Evolutionary conservation across 257 asterid genomes (phyloP), one percentile per base, ranked within the genome.

Genomic region (Solanum virginianum): DNA sequence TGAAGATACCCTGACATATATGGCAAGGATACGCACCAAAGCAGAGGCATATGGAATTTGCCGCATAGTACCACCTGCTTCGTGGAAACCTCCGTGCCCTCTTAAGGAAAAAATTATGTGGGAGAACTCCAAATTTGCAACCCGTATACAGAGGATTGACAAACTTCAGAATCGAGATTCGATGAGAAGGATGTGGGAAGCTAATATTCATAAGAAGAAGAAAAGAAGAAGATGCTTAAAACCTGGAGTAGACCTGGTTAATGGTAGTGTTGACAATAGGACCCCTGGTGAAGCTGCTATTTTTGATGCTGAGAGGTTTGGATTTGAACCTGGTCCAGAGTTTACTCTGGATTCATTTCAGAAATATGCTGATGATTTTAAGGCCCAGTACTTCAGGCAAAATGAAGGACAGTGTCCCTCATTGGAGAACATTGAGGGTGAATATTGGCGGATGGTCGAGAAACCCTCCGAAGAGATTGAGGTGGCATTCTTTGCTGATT

Each of bases 271-370:
- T 85, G 95, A 92, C 80, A 66, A 75, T 80, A 85, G 84, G 85
- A 56, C 68, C 80, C 86, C 91, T 69, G 88, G 86, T 89, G 96
- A 91, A 86, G 86, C 85, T 84, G 95, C 88, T 84, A 74, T 75
- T 20, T 83, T 41, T 12, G 97, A 93, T 89, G 87, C 94, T 82
- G 98, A 91, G 82, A 86, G 89, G 75, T 96, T 96, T 91, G 99
- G 99, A 83, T 96, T 96, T 90, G 98, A 96, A 89, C 94, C 98
- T 86, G 99, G 99, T 83, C 95, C 97, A 32, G 99, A 94, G 82
- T 91, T 95, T 86, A 93, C 97, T 75, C 89, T 96, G 85, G 94
- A 91, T 80, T 88, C 85, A 82, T 96, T 95, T 90, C 95, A 96
- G 91, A 90, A 89, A 43, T 95, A 96, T 90, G 97, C 98, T 41